Evolutionary conservation across 1,284 basidiomycete species (phyloP).

Genomic region (Melampsora larici-populina): DNA sequence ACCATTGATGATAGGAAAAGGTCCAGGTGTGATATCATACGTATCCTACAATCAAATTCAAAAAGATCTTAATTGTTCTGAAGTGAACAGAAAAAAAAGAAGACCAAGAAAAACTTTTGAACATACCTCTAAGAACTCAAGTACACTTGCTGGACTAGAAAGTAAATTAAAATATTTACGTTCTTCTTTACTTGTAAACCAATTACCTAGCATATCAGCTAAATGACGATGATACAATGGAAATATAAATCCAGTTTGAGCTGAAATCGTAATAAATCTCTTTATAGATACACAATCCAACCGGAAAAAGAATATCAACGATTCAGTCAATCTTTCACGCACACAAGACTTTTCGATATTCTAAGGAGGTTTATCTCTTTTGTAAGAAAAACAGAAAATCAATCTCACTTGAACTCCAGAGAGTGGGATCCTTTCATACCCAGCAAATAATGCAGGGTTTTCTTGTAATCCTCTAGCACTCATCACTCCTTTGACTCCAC

Average conservation of each 20-base stretch:
- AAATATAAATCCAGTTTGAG: constrained; percentile 59
- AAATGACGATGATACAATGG: constrained; percentile 59
- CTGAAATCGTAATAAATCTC: constrained; percentile 58
- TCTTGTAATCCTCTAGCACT: constrained; percentile 62
- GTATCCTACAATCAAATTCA: background rate
- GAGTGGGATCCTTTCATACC: constrained; percentile 58
- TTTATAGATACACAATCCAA: constrained; percentile 25
- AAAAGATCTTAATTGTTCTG: too few species aligned
- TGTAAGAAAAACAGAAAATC: background rate
- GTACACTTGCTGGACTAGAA: constrained; percentile 56
- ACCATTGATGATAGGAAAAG: background rate
- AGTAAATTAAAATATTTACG: constrained; percentile 60
- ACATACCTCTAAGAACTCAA: constrained; percentile 58
- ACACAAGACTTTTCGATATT: too few species aligned
- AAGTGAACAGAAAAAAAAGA: too few species aligned
- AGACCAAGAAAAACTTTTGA: constrained; percentile 46
- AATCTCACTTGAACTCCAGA: constrained; percentile 56
- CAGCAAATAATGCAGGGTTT: constrained; percentile 62
- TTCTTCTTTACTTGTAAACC: constrained; percentile 56
- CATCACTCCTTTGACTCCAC: constrained; percentile 62
- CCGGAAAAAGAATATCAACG: too few species aligned
- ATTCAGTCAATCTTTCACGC: too few species aligned
- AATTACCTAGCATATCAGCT: constrained; percentile 61
- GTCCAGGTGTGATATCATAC: background rate
- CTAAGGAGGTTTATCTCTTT: too few species aligned